Conservation (phyloP, 2,329 filamentous ascomycete species). For the Aspergillus brunneoviolaceus region DNA sequence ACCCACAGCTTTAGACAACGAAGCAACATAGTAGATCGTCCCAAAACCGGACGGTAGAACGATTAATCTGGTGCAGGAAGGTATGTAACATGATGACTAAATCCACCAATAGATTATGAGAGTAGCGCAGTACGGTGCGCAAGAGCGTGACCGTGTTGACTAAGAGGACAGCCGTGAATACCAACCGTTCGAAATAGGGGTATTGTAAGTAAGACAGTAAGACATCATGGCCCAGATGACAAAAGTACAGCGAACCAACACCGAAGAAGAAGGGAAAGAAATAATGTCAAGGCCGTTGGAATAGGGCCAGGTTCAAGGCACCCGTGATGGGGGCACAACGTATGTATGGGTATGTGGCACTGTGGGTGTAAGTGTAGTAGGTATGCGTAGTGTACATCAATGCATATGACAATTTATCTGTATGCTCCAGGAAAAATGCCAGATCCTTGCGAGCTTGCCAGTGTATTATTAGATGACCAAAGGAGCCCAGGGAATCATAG, state of each 20-base stretch:
- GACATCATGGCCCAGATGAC: slow-evolving; percentile 1
- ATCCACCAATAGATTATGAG: slow-evolving; percentile 4
- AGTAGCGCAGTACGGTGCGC: neutral
- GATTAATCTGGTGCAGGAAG: slow-evolving; percentile 1
- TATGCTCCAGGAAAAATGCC: neutral
- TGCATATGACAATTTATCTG: slow-evolving; percentile 13
- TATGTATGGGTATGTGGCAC: slow-evolving; percentile 8
- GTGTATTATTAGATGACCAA: neutral
- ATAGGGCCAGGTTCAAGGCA: neutral
- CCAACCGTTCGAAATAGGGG: slow-evolving; percentile 16
- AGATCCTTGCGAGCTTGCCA: neutral
- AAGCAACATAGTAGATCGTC: neutral
- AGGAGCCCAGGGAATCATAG: neutral
- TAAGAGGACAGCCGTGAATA: slow-evolving; percentile 1
- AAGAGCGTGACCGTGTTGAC: neutral
- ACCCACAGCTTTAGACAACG: neutral
- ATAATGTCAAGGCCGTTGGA: slow-evolving; percentile 1
- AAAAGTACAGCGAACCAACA: slow-evolving; percentile 10
- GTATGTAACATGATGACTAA: slow-evolving; percentile 7
- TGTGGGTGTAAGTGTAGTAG: slow-evolving; percentile 1
- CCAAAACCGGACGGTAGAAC: neutral
- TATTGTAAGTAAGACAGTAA: slow-evolving; percentile 16
- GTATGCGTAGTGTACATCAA: slow-evolving; percentile 11
- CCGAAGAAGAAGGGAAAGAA: neutral
- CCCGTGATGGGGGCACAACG: neutral